Conservation (phyloP, 2,329 filamentous ascomycete species). For the Pseudogymnoascus sp. region DNA sequence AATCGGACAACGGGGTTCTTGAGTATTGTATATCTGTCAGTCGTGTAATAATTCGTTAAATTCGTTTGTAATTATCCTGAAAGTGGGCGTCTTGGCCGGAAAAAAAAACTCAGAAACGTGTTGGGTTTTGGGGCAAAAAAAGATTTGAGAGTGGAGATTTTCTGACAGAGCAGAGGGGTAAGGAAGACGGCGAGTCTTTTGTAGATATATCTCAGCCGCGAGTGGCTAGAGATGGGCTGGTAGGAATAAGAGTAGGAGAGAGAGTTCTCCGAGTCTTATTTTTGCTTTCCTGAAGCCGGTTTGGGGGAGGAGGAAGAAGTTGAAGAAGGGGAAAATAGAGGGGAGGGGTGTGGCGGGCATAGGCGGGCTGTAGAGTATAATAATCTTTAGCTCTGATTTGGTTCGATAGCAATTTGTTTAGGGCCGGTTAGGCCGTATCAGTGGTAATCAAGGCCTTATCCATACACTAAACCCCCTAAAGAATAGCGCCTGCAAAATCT, state of each 20-base stretch:
- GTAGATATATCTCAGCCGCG: conserved; percentile 25
- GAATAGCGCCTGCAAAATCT: neutral
- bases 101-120: conserved; percentile 9
- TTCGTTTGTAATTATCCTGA: conserved; percentile 8
- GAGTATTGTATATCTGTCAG: neutral
- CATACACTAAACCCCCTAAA: neutral
- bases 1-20: neutral
- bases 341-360: neutral
- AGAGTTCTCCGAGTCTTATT: conserved; percentile 4
- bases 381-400: neutral
- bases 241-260: conserved; percentile 10
- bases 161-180: neutral
- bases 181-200: neutral
- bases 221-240: conserved; percentile 25
- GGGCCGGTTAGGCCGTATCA: conserved; percentile 9
- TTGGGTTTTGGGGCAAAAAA: neutral
- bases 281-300: conserved; percentile 5
- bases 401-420: conserved; percentile 1
- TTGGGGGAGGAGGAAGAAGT: conserved; percentile 12
- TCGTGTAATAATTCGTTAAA: conserved; percentile 6
- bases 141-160: conserved; percentile 9
- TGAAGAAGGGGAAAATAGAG: neutral
- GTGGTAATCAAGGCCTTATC: conserved; percentile 7
- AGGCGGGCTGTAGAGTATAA: neutral
- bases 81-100: neutral